Percentiles rank a stretch among this genome's conserved stretches.
These are phyloP conservation scores for Forsythia viridissima DNA, from an alignment of 257 asterid species.

Conservation along the genomic window DNA sequence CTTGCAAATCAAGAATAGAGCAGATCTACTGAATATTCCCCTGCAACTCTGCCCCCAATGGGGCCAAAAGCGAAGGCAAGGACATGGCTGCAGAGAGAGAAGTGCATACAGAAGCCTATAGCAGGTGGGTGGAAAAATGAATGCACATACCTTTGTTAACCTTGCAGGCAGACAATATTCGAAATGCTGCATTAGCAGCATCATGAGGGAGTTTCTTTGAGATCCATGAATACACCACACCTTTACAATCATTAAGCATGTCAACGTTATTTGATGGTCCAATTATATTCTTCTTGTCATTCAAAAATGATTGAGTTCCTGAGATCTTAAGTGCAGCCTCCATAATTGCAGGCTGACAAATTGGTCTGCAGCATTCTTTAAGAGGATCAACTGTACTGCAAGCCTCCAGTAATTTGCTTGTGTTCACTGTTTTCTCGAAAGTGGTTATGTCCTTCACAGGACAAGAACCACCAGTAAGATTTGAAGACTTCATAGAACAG, in stretches of 20 bases:
- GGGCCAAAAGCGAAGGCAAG: background rate
- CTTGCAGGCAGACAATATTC: constrained; percentile 91
- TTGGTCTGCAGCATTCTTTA: constrained; percentile 93
- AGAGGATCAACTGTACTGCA: constrained; percentile 85
- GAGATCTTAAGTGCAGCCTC: constrained; percentile 87
- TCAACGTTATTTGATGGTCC: constrained; percentile 56
- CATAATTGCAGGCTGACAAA: constrained; percentile 84
- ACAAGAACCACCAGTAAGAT: constrained; percentile 95
- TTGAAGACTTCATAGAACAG: constrained; percentile 70
- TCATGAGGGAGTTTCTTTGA: constrained; percentile 80
- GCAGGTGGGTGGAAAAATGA: background rate
- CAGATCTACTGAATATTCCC: background rate
- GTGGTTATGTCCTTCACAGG: constrained; percentile 76
- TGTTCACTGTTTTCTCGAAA: constrained; percentile 82
- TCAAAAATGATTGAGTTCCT: constrained; percentile 52
- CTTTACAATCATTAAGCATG: constrained; percentile 81
- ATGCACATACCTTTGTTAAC: constrained; percentile 74
- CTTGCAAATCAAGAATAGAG: background rate
- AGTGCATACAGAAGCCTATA: background rate
- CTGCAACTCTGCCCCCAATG: background rate
- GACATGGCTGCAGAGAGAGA: background rate
- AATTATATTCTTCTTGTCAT: constrained; percentile 52
- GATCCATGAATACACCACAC: constrained; percentile 82
- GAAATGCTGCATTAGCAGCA: constrained; percentile 74
- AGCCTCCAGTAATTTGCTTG: constrained; percentile 82